Evolutionary conservation across 495 filamentous ascomycete species (phyloP), one percentile per base, ranked within the genome.

Genomic region (Lasiosphaeris hirsuta): DNA sequence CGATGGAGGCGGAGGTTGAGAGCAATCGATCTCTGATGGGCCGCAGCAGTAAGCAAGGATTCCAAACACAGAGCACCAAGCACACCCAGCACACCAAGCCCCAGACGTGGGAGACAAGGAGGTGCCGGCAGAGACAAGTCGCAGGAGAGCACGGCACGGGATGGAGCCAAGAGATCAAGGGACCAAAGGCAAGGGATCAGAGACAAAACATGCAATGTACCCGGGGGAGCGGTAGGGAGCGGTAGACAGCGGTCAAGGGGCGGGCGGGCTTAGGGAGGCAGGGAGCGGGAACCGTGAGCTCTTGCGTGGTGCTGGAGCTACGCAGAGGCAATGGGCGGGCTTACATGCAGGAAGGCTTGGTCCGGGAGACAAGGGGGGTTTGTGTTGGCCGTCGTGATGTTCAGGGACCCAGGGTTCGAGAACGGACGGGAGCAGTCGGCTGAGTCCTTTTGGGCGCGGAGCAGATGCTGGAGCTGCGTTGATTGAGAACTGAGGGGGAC

Each of bases 321-420:
- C 5, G 2, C 23, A 30, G 23, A 30, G 23, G 23, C 23, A 30
- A 23, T 23, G 18, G 30, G 33, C 13, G 14, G 52, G 52, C 52
- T 55, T 55, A 47, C 42, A 18, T 54, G 51, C 40, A 54, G 38
- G 51, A 36, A 36, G 39, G 40, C 23, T 54, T 46, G 52, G 41
- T 55, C 52, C 13, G 41, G 38, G 6, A 36, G 51, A 44, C 19
- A 43, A 33, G 52, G 52, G 34, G 40, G 30, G 13, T 13, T 13
- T 14, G 37, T 23, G 36, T 6, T 23, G 23, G 14, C 7, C 34
- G 49, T 46, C 23, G 34, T 45, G 42, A 35, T 45, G 52, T 39
- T 49, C 46, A 15, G 34, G 49, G 36, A 19, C 14, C 15, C 15
- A 15, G 49, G 33, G 35, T 39, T 15, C 17, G 13, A 15, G 34